Base-by-base conservation (phyloP, 2,329 filamentous ascomycete species). In the Stemphylium beticola region DNA sequence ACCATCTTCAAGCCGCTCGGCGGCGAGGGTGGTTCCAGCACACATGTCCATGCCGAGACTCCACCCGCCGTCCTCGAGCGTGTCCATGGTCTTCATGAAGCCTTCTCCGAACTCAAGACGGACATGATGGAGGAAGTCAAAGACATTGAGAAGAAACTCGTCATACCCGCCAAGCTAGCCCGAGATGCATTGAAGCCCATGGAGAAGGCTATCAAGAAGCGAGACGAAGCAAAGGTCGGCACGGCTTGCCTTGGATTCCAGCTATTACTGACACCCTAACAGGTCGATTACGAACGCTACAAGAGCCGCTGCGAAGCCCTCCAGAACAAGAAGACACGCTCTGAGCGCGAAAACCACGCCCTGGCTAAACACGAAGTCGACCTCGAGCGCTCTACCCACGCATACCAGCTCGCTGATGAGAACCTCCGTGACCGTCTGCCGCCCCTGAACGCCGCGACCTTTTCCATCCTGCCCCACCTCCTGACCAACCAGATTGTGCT, bases 181-280 rank as follows among this genome's bases (percentile, higher is more conserved):
- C 88, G 86, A 66, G 85, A 88, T 47, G 84, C 79, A 49, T 81
- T 93, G 55, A 85, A 87, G 61, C 87, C 89, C 2, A 81, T 95
- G 71, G 87, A 89, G 68, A 95, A 92, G 77, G 88, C 87, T 1
- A 91, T 96, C 68, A 95, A 93, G 77, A 92, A 91, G 74, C 82
- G 92, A 41, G 90, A 95, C 70, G 90, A 93, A 66, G 90, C 87
- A 76, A 88, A 91, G 77, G 82, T 83, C 9, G 69, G 14, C 26
- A 31, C 4, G 3, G 12, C 10, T 4, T 2, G 5, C 3, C n/a
- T 14, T 1, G 17, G 18, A 1, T 22, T 20, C 9, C 24, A 10
- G 11, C 20, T 15, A 6, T 22, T 24, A 36, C 61, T 71, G 26
- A 68, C 57, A n/a, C 42, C 20, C 10, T 9, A 48, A 38, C 63